Evolutionary conservation across 2,329 filamentous ascomycete genomes (phyloP).

Genomic region (Diaporthe australafricana): DNA sequence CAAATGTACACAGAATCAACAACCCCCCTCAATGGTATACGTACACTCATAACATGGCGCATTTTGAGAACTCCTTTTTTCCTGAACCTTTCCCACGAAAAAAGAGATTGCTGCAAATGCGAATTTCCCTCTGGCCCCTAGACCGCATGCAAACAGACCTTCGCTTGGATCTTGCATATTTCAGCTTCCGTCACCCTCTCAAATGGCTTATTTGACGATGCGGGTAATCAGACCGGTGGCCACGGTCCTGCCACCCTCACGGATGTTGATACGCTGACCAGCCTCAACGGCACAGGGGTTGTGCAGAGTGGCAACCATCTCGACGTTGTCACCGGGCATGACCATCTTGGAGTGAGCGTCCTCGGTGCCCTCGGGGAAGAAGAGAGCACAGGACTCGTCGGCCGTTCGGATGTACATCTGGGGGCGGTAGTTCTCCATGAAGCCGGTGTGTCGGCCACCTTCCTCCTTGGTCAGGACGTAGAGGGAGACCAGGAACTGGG

Average conservation of each 20-base stretch:
- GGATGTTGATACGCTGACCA: conserved; percentile 97
- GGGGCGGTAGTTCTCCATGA: conserved; percentile 95
- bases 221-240: conserved; percentile 86
- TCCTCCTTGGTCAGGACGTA: conserved; percentile 99
- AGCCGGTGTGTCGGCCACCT: conserved; percentile 95
- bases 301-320: conserved; percentile 92
- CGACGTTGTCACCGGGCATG: conserved; percentile 98
- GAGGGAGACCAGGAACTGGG: conserved; percentile 93
- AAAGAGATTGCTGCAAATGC: conserved; percentile 36
- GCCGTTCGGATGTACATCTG: conserved; percentile 97
- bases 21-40: conserved; percentile 36
- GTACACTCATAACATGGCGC: conserved; percentile 43
- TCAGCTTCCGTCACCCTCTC: conserved; percentile 23
- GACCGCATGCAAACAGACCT: conserved; percentile 6
- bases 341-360: conserved; percentile 82
- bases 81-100: conserved; percentile 32
- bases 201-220: conserved; percentile 66
- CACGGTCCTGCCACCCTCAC: conserved; percentile 93
- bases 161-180: background rate
- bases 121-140: conserved; percentile 35
- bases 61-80: conserved; percentile 36
- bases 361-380: conserved; percentile 86
- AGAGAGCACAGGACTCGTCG: conserved; percentile 81
- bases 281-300: conserved; percentile 88
- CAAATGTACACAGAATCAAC: conserved; percentile 39